phyloP scores from a whole-genome alignment of 768 basidiomycete genomes.

The Asterophora parasitica region DNA sequence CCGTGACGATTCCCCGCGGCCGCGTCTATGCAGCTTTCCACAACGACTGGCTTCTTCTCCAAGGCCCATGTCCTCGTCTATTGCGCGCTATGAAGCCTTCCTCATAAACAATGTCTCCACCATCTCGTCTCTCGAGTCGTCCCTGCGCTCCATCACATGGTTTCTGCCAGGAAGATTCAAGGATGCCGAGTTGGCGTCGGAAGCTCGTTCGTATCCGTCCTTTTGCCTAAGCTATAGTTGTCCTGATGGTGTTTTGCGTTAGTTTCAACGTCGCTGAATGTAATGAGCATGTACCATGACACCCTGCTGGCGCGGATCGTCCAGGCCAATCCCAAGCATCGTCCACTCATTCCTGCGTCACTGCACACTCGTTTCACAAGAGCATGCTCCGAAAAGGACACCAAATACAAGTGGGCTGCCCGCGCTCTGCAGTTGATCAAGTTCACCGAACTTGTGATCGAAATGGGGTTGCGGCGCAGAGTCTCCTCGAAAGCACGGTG shows the following conservation, averaged over 20 bases:
- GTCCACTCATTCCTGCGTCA: constrained; percentile 69
- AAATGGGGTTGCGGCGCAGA: constrained; percentile 82
- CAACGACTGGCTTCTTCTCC: constrained; percentile 2
- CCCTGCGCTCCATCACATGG: constrained; percentile 89
- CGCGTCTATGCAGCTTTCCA: constrained; percentile 1
- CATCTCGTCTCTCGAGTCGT: constrained; percentile 85
- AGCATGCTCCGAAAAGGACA: constrained; percentile 72
- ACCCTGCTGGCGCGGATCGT: constrained; percentile 72
- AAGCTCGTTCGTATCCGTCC: constrained; percentile 70
- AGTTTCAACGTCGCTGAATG: constrained; percentile 88
- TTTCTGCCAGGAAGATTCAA: constrained; percentile 95
- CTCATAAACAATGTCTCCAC: constrained; percentile 81
- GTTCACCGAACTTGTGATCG: constrained; percentile 79
- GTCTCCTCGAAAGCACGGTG: constrained; percentile 61
- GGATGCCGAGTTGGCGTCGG: constrained; percentile 93
- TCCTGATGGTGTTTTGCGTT: constrained; percentile 16
- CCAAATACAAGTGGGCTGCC: constrained; percentile 74
- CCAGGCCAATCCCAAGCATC: constrained; percentile 61
- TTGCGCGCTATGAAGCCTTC: constrained; percentile 77
- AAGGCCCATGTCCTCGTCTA: constrained; percentile 52
- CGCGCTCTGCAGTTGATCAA: constrained; percentile 70
- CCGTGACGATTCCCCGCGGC: background rate
- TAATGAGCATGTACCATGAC: constrained; percentile 93
- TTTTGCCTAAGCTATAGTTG: constrained; percentile 3
- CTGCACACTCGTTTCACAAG: constrained; percentile 87